Conservation (phyloP, 2,329 filamentous ascomycete species). For the Tolypocladium cylindrosporum region DNA sequence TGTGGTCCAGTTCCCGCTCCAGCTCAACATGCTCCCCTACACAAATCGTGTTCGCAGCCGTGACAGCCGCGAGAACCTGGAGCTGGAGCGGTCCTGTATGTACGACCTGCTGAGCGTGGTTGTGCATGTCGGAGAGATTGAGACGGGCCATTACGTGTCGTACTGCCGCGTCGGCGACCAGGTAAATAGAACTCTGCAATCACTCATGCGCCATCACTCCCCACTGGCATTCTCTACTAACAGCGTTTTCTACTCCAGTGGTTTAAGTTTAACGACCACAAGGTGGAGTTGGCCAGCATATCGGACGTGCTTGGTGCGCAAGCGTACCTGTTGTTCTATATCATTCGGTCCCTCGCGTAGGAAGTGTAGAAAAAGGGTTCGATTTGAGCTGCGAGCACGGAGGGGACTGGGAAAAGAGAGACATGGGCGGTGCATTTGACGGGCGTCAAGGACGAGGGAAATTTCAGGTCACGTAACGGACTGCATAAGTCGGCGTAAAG, state of each 20-base stretch:
- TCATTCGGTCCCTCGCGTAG: constrained; percentile 47
- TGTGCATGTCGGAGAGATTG: constrained; percentile 86
- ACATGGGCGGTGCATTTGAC: not conserved
- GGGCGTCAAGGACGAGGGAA: not conserved
- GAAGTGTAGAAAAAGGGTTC: not conserved
- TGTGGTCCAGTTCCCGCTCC: constrained; percentile 73
- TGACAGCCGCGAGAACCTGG: constrained; percentile 42
- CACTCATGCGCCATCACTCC: not conserved
- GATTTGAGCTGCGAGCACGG: not conserved
- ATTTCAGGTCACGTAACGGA: not conserved
- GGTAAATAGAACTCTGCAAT: constrained; percentile 16
- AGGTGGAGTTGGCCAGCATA: constrained; percentile 73
- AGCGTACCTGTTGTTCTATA: constrained; percentile 87
- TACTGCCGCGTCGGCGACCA: constrained; percentile 75
- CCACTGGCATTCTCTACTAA: constrained; percentile 2
- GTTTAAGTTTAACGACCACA: constrained; percentile 95
- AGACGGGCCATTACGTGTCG: constrained; percentile 86
- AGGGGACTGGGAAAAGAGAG: not conserved
- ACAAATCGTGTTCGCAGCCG: constrained; percentile 54
- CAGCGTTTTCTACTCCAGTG: constrained; percentile 42
- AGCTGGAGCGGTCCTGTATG: constrained; percentile 55
- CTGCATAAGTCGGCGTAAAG: not conserved
- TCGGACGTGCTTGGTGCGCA: constrained; percentile 78
- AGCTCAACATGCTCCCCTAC: constrained; percentile 85
- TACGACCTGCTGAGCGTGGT: constrained; percentile 88